Base-by-base conservation (phyloP, 2,329 filamentous ascomycete genomes). In the Zasmidium citrigriseum region DNA sequence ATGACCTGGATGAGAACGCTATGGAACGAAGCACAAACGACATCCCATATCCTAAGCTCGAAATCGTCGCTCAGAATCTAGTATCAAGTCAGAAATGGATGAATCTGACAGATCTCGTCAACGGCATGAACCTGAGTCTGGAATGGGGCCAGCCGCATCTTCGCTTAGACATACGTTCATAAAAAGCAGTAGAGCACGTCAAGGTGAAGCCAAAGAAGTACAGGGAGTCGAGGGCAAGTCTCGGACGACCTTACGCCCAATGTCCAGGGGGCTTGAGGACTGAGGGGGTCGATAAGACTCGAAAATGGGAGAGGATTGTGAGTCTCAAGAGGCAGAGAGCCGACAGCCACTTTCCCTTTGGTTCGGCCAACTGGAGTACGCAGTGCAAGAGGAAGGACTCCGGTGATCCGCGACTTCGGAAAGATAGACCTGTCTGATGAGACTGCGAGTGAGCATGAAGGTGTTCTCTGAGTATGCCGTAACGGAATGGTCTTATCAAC, bases 41-140 rank as follows among this genome's bases (percentile, higher is more conserved):
- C 23, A 38, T 52, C 27, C 50, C 50, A 27, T 52, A 41, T 24
- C 50, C 50, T 9, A 52, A 52, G 50, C 50, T 52, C 20, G 27
- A 52, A n/a, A 29, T 52, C 50, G 41, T 52, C 20, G 50, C 50
- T 24, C 50, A 52, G 50, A 52, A 52, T 52, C 34, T 38, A 11
- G 50, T 52, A 4, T 38, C 27, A 14, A 22, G 41, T 10, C 50
- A 52, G n/a, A 48, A 48, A 48, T 48, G 46, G 46, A 21, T 21
- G 7, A 10, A 48, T 48, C 23, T 48, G 22, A 48, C 46, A 25
- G 50, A 16, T 18, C 50, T 52, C 18, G 34, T 52, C 27, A 29
- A 52, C 50, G 50, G 50, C 27, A 52, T 52, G 50, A 23, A 52
- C 16, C 50, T 52, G 50, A 41, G 27, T n/a, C n/a, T 41, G n/a